Percentiles rank a stretch among this genome's conserved stretches.
Evolutionary conservation across 148 eudicot species (phyloP).

Genomic region (Camellia granthamiana): DNA sequence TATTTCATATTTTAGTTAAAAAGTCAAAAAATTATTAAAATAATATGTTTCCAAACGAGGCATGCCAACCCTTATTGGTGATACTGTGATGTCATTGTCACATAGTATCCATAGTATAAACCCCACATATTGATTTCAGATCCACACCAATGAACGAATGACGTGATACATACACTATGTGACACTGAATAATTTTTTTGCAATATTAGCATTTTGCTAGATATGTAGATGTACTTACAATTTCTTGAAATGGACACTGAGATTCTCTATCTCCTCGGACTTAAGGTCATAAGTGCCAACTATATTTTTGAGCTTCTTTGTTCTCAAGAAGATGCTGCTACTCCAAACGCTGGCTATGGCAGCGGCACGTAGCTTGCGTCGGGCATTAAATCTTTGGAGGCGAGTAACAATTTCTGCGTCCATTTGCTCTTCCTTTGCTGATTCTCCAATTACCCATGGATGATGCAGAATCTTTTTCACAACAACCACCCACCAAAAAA

Average conservation of each 20-base stretch:
- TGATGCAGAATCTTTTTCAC: conserved; percentile 36
- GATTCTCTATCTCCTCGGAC: conserved; percentile 47
- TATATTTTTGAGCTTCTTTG: conserved; percentile 46
- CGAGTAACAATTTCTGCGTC: conserved; percentile 49
- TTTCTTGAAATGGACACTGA: conserved; percentile 40
- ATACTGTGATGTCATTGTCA: too few relatives aligned
- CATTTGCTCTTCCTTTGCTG: conserved; percentile 43
- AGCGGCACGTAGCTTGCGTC: conserved; percentile 51
- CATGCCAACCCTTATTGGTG: too few relatives aligned
- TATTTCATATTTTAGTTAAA: too few relatives aligned
- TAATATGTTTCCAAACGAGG: too few relatives aligned
- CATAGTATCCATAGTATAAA: too few relatives aligned
- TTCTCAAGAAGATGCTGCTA: conserved; percentile 46
- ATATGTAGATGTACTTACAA: conserved; percentile 24
- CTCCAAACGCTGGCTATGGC: conserved; percentile 49
- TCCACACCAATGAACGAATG: too few relatives aligned
- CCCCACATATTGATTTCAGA: too few relatives aligned
- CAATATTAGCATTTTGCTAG: background rate
- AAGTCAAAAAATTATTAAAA: too few relatives aligned
- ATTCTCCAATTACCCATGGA: conserved; percentile 49
- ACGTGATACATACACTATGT: too few relatives aligned
- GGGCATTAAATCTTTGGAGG: conserved; percentile 44
- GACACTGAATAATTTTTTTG: too few relatives aligned
- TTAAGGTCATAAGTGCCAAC: conserved; percentile 52
- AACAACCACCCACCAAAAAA: too few relatives aligned